Conservation (phyloP, 331 rosid species). For the Rosa hybrid region DNA sequence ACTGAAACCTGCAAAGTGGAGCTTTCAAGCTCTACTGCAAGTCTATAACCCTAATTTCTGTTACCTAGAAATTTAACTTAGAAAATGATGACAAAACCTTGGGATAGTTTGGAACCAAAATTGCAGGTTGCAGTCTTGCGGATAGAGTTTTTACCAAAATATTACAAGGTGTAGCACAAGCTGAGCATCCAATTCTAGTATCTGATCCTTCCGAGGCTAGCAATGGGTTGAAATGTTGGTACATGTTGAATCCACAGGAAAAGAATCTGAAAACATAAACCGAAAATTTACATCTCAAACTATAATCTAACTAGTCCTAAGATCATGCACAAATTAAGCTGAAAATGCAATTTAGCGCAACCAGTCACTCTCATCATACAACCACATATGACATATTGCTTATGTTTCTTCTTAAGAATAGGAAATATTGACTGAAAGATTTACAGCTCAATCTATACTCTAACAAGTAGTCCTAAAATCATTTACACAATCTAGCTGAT, state of each 20-base stretch:
- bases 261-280: neutral
- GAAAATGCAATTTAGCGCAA: too few species aligned
- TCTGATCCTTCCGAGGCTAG: neutral
- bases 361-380: too few species aligned
- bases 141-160: neutral
- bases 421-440: neutral
- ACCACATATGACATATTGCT: neutral
- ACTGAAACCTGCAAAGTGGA: neutral
- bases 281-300: neutral
- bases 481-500: neutral
- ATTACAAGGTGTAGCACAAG: neutral
- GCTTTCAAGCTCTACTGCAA: neutral
- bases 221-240: neutral
- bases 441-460: neutral
- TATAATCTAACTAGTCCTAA: neutral
- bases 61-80: neutral
- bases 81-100: neutral
- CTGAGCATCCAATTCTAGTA: slow-evolving; percentile 2
- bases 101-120: neutral
- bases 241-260: neutral
- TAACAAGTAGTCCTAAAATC: neutral
- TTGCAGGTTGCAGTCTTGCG: neutral
- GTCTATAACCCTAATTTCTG: neutral
- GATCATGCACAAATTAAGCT: neutral
- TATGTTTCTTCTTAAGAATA: neutral